Evolutionary conservation across 2,329 filamentous ascomycete species (phyloP), one percentile per base, ranked within the genome.

Genomic region (Aspergillus pseudonomiae): DNA sequence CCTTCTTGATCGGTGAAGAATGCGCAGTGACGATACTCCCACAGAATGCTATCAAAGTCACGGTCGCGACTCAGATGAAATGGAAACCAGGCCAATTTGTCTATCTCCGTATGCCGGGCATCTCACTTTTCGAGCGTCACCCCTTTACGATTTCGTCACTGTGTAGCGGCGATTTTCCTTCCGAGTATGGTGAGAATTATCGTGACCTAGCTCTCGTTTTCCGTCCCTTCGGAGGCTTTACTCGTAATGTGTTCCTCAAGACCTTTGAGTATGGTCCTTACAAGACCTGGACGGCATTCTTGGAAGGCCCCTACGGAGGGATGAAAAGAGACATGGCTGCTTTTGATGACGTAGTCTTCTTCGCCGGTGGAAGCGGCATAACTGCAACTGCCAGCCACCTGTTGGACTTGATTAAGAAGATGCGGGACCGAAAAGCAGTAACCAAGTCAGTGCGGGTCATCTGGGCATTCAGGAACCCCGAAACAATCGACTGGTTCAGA

Each of bases 401-500:
- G 2, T 84, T 97, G 26, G 92, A 96, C 69, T 83, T 98, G n/a
- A 96, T 97, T 80, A 97, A 97, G 80, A 89, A 93, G 63, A 97
- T 98, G 90, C 89, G 93, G 63, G 94, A 97, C 74, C 92, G 93
- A 57, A 97, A 97, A 78, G 94, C 94, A 39, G 92, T 97, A 52
- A 97, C 94, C 2, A 92, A 91, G 75, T 92, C 90, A 67, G 90
- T 98, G 6, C 90, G 95, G 19, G 92, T 98, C 1, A 87, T 98
- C n/a, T 98, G 94, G 94, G 89, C 94, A 6, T 83, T 97, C 68
- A 96, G 95, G 79, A 88, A 91, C 61, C 88, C 95, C 16, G 94
- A 97, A 77, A 92, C 93, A 1, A 93, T 98, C 89, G 93, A 97
- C 75, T 98, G 94, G 94, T 98, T 97, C 84, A 91, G 92, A 68